Evolutionary conservation across 2,329 filamentous ascomycete species (phyloP), one percentile per base, ranked within the genome.

Genomic region (Exophiala sp.): DNA sequence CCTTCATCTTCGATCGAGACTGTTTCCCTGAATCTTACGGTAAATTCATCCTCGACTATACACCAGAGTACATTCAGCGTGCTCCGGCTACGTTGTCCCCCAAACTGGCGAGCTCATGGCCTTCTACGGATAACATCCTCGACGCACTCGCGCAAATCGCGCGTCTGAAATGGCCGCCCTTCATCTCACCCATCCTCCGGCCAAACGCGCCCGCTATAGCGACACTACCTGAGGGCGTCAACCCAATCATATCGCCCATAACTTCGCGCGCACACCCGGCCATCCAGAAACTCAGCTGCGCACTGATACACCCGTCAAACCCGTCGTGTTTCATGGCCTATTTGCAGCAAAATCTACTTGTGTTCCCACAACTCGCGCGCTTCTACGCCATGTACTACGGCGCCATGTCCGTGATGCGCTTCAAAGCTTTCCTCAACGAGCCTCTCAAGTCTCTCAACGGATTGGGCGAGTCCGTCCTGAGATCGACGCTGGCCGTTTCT

Each of bases 251-350:
- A 52, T 79, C 86, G 0, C 88, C 91, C 1, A 83, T 97, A 50
- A 90, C 89, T 1, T 85, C 87, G 1, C 82, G 87, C 24, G 92
- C 92, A 0, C 92, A 97, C 66, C 92, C 92, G 1, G 84, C 90
- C 39, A 92, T 95, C 68, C 85, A 82, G 8, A 52, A 63, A 21
- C 82, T 96, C 16, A 92, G 90, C 40, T 99, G 94, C 72, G 92
- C 92, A 1, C 80, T 92, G 1, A 82, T 97, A 2, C 92, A 99
- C 68, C 91, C 92, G 0, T 78, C 82, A 14, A 89, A 95, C 65
- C 91, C 92, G 1, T 95, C 89, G 14, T 99, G 92, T 70, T 80
- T 87, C 35, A 88, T 89, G 29, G 95, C 89, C 2, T 95, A 91
- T 68, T 75, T 96, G 42, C 88, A 89, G 57, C 95, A 94, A 72